phyloP scores from a whole-genome alignment of 2,329 filamentous ascomycete genomes.

The Clathrospora elynae region DNA sequence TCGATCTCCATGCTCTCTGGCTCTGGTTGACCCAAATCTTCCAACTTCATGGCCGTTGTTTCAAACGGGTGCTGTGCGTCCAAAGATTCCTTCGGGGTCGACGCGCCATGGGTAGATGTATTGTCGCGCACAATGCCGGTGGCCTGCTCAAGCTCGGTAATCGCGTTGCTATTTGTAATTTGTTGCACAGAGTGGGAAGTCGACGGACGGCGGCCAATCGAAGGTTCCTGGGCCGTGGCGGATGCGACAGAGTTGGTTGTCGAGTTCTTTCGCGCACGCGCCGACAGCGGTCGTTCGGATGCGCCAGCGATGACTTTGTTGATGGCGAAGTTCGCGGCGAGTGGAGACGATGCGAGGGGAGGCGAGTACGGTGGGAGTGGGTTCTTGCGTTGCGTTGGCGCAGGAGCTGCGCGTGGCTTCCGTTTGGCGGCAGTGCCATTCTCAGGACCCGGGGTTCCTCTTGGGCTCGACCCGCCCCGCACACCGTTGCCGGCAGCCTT shows the following conservation, averaged over 20 bases:
- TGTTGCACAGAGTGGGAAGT: slow-evolving; percentile 46
- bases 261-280: slow-evolving; percentile 77
- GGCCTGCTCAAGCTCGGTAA: slow-evolving; percentile 42
- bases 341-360: slow-evolving; percentile 74
- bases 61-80: slow-evolving; percentile 49
- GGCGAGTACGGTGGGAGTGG: slow-evolving; percentile 65
- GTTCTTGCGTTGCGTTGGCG: slow-evolving; percentile 78
- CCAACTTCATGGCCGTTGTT: slow-evolving; percentile 56
- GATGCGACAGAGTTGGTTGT: slow-evolving; percentile 50
- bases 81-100: slow-evolving; percentile 39
- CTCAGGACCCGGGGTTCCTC: slow-evolving; percentile 68
- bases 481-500: slow-evolving; percentile 56
- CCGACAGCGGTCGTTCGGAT: slow-evolving; percentile 66
- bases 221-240: slow-evolving; percentile 55
- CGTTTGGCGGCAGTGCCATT: slow-evolving; percentile 59
- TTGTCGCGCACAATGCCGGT: slow-evolving; percentile 35
- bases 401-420: slow-evolving; percentile 69
- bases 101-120: slow-evolving; percentile 27
- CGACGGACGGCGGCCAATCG: slow-evolving; percentile 39
- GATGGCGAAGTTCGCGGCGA: slow-evolving; percentile 66
- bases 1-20: slow-evolving; percentile 48
- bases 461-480: slow-evolving; percentile 62
- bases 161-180: slow-evolving; percentile 32
- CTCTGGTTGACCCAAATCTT: slow-evolving; percentile 56
- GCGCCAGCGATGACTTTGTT: slow-evolving; percentile 59